These are phyloP conservation scores for Pseudotsuga menziesii DNA, from an alignment of 75 land plant genomes.

Conservation along the genomic window DNA sequence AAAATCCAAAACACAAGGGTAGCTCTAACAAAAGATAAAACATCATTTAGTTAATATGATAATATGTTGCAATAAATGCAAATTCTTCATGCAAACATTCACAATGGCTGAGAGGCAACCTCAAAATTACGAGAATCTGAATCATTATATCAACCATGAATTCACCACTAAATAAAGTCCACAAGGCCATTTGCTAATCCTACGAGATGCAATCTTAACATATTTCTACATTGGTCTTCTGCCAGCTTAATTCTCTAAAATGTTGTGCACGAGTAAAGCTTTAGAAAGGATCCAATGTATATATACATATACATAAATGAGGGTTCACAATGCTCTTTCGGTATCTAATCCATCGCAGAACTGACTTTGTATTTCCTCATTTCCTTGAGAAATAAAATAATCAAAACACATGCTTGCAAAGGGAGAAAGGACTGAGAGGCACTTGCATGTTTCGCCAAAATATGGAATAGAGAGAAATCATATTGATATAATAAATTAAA, in stretches of 20 bases:
- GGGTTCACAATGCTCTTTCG: constrained; percentile 1
- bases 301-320: neutral
- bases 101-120: neutral
- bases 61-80: neutral
- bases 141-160: neutral
- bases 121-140: neutral
- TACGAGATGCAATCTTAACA: neutral
- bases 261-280: neutral
- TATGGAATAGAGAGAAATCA: neutral
- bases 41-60: neutral
- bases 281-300: neutral
- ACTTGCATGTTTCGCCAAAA: neutral
- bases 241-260: neutral
- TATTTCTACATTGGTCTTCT: neutral
- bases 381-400: neutral
- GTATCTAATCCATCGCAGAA: neutral
- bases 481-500: constrained; percentile 1
- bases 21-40: neutral
- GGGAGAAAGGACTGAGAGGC: no score
- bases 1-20: neutral
- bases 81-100: neutral
- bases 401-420: neutral
- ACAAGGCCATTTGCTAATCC: neutral
- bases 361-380: neutral
- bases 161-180: neutral